Percentiles rank a stretch among this genome's conserved stretches.
Conservation (phyloP, 2,329 filamentous ascomycete species). For the Fusarium setosum region DNA sequence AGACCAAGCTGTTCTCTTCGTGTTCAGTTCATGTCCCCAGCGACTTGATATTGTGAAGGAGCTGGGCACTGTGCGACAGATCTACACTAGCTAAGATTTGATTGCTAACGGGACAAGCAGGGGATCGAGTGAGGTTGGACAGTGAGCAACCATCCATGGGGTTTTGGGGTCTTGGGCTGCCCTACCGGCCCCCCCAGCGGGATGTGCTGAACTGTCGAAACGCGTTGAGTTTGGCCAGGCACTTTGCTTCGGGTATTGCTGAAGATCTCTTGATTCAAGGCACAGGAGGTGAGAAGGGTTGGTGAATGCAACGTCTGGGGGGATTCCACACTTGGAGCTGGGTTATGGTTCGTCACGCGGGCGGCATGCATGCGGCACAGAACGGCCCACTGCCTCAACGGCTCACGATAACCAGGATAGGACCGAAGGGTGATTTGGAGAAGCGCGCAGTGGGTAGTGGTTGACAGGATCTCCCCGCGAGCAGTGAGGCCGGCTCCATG, state of each 20-base stretch:
- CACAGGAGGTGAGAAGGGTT: not conserved
- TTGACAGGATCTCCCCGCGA: slow-evolving; percentile 34
- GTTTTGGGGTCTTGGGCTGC: slow-evolving; percentile 9
- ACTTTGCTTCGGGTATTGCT: slow-evolving; percentile 15
- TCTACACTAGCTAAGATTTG: slow-evolving; percentile 45
- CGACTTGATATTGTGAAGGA: slow-evolving; percentile 3
- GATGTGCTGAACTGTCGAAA: slow-evolving; percentile 18
- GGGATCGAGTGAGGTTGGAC: slow-evolving; percentile 26
- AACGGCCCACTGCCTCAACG: slow-evolving; percentile 40
- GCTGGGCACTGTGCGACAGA: slow-evolving; percentile 42
- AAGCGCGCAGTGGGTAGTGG: slow-evolving; percentile 14
- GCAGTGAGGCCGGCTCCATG: slow-evolving; percentile 18
- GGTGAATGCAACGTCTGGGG: not conserved
- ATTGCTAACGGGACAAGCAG: slow-evolving; percentile 37
- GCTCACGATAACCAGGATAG: slow-evolving; percentile 35
- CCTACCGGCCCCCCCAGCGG: slow-evolving; percentile 8
- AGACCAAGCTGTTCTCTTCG: slow-evolving; percentile 33
- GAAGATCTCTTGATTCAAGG: slow-evolving; percentile 5
- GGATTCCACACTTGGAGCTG: slow-evolving; percentile 16
- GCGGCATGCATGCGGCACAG: slow-evolving; percentile 42
- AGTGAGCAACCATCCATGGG: slow-evolving; percentile 11
- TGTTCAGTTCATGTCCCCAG: slow-evolving; percentile 41
- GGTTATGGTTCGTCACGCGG: slow-evolving; percentile 42
- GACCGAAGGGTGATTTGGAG: slow-evolving; percentile 21
- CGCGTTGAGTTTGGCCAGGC: slow-evolving; percentile 26